Conservation (phyloP, 352 stramenopile species). For the Aphanomyces euteiches region DNA sequence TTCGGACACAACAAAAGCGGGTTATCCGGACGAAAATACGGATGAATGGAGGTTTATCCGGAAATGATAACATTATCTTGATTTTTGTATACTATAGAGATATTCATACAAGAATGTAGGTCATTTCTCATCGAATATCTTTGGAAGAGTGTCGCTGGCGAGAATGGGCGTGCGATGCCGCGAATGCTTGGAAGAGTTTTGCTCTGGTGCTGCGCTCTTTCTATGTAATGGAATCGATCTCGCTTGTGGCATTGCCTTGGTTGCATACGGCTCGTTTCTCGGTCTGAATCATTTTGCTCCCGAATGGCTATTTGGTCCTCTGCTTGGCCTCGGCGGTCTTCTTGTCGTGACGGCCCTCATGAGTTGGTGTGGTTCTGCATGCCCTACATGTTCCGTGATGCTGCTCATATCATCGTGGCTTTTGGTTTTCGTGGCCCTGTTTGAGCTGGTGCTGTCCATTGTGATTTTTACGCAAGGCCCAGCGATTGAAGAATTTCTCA, state of each 20-base stretch:
- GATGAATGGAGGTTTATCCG: no score
- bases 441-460: conserved; percentile 57
- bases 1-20: neutral
- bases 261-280: conserved; percentile 59
- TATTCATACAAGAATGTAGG: neutral
- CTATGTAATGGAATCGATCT: conserved; percentile 70
- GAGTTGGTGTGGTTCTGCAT: conserved; percentile 64
- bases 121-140: neutral
- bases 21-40: no score
- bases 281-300: conserved; percentile 66
- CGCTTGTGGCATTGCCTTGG: conserved; percentile 50
- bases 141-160: neutral
- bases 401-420: conserved; percentile 60
- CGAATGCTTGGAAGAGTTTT: conserved; percentile 42
- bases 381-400: conserved; percentile 43
- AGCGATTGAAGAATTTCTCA: conserved; percentile 57
- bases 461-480: conserved; percentile 63
- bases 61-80: neutral
- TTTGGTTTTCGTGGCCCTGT: conserved; percentile 54
- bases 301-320: conserved; percentile 62
- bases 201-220: conserved; percentile 59
- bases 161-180: conserved; percentile 17
- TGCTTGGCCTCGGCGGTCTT: conserved; percentile 49
- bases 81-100: conserved; percentile 1
- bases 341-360: conserved; percentile 47